Evolutionary conservation across 208 protist genomes (phyloP).

Genomic region (Crithidia mellificae): DNA sequence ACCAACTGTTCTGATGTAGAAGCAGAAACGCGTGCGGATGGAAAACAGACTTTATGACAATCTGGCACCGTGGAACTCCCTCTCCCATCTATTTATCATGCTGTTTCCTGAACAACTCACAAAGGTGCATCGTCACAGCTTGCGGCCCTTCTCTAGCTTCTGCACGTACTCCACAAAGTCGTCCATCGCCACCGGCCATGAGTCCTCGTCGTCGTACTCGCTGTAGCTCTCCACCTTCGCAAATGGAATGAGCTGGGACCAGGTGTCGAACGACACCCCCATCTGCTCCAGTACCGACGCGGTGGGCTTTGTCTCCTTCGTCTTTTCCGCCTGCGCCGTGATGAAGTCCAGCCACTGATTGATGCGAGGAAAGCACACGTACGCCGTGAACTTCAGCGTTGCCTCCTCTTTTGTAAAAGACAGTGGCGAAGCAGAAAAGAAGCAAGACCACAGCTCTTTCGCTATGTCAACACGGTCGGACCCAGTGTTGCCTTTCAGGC

Average conservation of each 20-base stretch:
- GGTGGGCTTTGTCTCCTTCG: slow-evolving; percentile 13
- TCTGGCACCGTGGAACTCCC: no score
- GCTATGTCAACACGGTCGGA: slow-evolving; percentile 41
- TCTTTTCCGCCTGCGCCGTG: slow-evolving; percentile 9
- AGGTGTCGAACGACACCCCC: slow-evolving; percentile 61
- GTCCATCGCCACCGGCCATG: slow-evolving; percentile 84
- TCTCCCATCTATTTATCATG: no score
- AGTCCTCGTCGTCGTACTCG: slow-evolving; percentile 60
- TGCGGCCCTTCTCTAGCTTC: slow-evolving; percentile 16
- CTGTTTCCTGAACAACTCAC: no score
- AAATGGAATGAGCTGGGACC: slow-evolving; percentile 76
- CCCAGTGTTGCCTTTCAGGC: slow-evolving; percentile 32
- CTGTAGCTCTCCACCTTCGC: slow-evolving; percentile 48
- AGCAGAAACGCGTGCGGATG: no score
- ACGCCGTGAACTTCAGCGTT: slow-evolving; percentile 35
- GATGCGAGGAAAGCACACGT: slow-evolving; percentile 49
- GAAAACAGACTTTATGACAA: no score
- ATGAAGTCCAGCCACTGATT: slow-evolving; percentile 70
- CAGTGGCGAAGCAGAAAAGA: slow-evolving; percentile 39
- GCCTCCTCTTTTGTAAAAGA: slow-evolving; percentile 26
- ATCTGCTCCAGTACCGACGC: slow-evolving; percentile 25
- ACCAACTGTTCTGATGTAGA: no score
- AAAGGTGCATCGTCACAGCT: slow-evolving; percentile 6
- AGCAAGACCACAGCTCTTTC: slow-evolving; percentile 72
- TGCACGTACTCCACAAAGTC: slow-evolving; percentile 69